Percentiles rank a stretch among this genome's conserved stretches.
Evolutionary conservation across 2,329 filamentous ascomycete species (phyloP).

Genomic region (Bimuria novae-zelandiae): DNA sequence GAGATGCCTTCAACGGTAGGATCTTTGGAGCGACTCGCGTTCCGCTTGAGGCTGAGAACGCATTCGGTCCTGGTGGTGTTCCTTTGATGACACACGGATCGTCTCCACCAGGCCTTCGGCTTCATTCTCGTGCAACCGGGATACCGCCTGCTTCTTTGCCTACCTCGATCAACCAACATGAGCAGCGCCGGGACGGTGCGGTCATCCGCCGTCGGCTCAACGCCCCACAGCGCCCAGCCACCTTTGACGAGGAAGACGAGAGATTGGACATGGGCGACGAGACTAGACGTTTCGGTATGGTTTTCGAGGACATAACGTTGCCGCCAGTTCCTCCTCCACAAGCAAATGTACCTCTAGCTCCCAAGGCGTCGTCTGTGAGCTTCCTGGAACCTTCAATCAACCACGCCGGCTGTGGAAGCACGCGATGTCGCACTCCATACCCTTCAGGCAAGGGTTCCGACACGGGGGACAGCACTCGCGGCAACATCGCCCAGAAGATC

Average conservation of each 20-base stretch:
- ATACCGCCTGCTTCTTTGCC: not conserved
- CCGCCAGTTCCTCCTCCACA: not conserved
- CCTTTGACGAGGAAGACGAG: not conserved
- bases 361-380: not conserved
- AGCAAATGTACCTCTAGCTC: not conserved
- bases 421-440: not conserved
- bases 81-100: not conserved
- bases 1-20: not conserved
- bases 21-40: constrained; percentile 8
- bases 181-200: not conserved
- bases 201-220: not conserved
- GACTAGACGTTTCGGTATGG: not conserved
- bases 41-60: too few species aligned
- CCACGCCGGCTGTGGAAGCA: not conserved
- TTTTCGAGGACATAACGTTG: not conserved
- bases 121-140: too few species aligned
- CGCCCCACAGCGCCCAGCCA: too few species aligned
- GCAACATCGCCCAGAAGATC: not conserved
- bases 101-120: too few species aligned
- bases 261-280: not conserved
- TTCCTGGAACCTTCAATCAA: not conserved
- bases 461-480: not conserved
- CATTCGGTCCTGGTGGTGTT: not conserved
- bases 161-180: not conserved
- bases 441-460: not conserved